A percentile compares a stretch with the other conserved stretches of the same genome.
These are phyloP conservation scores for Aspergillus ostianus DNA, from an alignment of 495 filamentous ascomycete species.

Conservation along the genomic window DNA sequence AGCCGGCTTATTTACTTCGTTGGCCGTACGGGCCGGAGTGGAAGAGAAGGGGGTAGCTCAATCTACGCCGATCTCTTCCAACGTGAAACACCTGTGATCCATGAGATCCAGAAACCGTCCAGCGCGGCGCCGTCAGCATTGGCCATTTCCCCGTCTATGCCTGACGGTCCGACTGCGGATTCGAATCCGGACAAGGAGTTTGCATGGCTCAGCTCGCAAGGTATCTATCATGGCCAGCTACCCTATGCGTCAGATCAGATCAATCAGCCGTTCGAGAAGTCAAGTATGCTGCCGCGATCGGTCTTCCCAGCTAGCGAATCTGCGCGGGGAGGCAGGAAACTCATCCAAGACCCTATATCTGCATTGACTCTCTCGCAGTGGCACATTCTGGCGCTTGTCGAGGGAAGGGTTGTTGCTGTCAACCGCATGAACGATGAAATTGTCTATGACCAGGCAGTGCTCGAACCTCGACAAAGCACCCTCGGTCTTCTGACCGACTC, in stretches of 20 bases:
- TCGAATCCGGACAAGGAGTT: slow-evolving; percentile 65
- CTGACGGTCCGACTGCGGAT: slow-evolving; percentile 47
- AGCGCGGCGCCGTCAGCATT: slow-evolving; percentile 60
- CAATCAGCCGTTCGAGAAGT: slow-evolving; percentile 60
- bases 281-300: slow-evolving; percentile 71
- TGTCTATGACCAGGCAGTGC: slow-evolving; percentile 80
- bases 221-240: slow-evolving; percentile 83
- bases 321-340: slow-evolving; percentile 59
- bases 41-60: slow-evolving; percentile 75
- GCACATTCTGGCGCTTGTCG: slow-evolving; percentile 85
- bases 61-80: slow-evolving; percentile 89
- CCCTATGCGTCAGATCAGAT: slow-evolving; percentile 43
- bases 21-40: slow-evolving; percentile 68
- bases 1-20: slow-evolving; percentile 72
- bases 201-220: slow-evolving; percentile 86
- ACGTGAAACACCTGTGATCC: slow-evolving; percentile 68
- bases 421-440: slow-evolving; percentile 82
- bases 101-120: slow-evolving; percentile 62
- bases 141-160: slow-evolving; percentile 70
- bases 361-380: slow-evolving; percentile 88
- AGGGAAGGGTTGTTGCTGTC: slow-evolving; percentile 74
- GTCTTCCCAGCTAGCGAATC: slow-evolving; percentile 66
- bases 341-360: slow-evolving; percentile 66
- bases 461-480: slow-evolving; percentile 75
- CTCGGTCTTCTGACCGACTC: slow-evolving; percentile 81